Base-by-base conservation (phyloP, 768 basidiomycete genomes). In the Auriculariales sp. region DNA sequence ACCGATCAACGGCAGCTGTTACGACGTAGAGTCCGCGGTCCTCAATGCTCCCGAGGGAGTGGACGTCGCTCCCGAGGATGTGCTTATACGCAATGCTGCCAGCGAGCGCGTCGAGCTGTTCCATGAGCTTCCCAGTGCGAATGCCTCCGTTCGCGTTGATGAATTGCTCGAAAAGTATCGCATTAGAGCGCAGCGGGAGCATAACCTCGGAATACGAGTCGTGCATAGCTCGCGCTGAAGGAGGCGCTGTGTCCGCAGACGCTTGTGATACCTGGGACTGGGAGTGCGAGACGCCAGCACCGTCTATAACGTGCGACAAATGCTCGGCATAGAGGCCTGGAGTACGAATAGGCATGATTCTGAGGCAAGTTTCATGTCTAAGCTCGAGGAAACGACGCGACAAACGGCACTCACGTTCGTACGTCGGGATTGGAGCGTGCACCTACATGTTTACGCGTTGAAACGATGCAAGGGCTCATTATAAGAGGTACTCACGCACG, bases 51-150 rank as follows among this genome's bases (percentile, higher is more conserved):
- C 75, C 75, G 3, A 80, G 62, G 1, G 70, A 72, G 53, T 72
- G 63, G n/a, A 77, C 73, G 10, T 62, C 64, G 0, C 80, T 81
- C 1, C 81, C 82, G 3, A 85, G 71, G 72, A 86, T 71, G 63
- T 89, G 86, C 60, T 86, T 83, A 63, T 89, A 90, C 3, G 85
- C 72, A 51, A 89, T 85, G 3, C 81, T 83, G 28, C 86, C 87
- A 4, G 87, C 86, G n/a, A 89, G 67, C 3, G 83, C 84, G 59
- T 91, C 87, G 29, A 89, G 69, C 59, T 88, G 81, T 63, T 84
- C 80, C 78, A 85, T 79, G 25, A 86, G 65, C 66, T 77, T 81
- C 54, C 83, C 82, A 1, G 71, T 82, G 34, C 82, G 73, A 53
- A 85, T 78, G 15, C 81, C 79, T 15, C 83, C 83, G 24, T 71